These are phyloP conservation scores for Vachellia pachyceras DNA, from an alignment of 306 rosid species.

Conservation along the genomic window DNA sequence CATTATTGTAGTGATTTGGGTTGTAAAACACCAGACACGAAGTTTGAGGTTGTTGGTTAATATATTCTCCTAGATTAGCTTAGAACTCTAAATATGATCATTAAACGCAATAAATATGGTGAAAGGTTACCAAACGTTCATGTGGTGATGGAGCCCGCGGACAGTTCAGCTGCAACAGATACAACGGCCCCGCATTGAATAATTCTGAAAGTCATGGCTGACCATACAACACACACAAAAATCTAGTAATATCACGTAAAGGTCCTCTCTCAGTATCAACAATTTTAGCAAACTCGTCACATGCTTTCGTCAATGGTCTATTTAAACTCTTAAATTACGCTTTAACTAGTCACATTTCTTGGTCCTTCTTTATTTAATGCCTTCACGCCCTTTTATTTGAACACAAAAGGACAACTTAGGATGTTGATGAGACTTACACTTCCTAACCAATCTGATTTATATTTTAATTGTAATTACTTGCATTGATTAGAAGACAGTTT, in stretches of 20 bases:
- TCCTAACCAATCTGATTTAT: no score
- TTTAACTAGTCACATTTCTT: background rate
- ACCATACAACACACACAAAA: background rate
- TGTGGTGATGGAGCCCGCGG: constrained; percentile 19
- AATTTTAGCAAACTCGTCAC: background rate
- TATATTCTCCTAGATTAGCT: background rate
- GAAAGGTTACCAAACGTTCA: background rate
- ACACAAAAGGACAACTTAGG: background rate
- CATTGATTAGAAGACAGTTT: background rate
- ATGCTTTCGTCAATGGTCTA: background rate
- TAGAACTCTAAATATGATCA: background rate
- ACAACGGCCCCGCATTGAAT: constrained; percentile 32
- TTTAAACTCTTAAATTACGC: background rate
- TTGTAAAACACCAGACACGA: background rate
- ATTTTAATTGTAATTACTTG: background rate
- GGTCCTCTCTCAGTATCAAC: background rate
- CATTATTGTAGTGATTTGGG: background rate
- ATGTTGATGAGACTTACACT: no score
- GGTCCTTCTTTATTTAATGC: background rate
- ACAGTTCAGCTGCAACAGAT: constrained; percentile 15
- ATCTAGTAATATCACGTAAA: no score
- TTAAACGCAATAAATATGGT: constrained; percentile 1
- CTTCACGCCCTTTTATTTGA: background rate
- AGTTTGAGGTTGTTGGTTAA: background rate
- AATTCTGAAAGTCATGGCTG: constrained; percentile 9